Evolutionary conservation across 257 asterid genomes (phyloP).

Genomic region (Craterostigma plantagineum): DNA sequence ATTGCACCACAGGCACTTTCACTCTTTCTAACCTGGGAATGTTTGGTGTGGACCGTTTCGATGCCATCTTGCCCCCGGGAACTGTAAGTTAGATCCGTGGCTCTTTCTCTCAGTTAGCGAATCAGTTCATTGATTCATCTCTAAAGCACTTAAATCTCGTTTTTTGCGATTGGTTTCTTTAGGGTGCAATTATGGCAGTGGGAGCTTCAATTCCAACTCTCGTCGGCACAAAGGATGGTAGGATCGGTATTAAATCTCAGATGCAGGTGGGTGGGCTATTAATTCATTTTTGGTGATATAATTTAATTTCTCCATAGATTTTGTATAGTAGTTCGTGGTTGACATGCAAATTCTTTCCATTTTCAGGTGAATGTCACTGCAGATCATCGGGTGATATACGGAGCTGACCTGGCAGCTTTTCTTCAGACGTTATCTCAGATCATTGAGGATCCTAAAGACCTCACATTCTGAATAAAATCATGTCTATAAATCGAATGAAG

Average conservation of each 20-base stretch:
- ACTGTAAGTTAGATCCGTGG: conserved; percentile 60
- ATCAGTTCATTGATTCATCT: not conserved
- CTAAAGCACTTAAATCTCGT: not conserved
- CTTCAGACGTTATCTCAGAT: conserved; percentile 81
- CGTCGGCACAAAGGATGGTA: conserved; percentile 74
- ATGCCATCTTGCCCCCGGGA: conserved; percentile 98
- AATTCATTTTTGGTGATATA: conserved; percentile 1
- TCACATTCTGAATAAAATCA: conserved; percentile 44
- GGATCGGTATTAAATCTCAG: conserved; percentile 71
- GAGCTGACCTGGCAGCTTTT: conserved; percentile 90
- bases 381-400: conserved; percentile 86
- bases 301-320: not conserved
- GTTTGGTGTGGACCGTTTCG: conserved; percentile 96
- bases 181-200: conserved; percentile 98
- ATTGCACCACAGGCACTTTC: conserved; percentile 64
- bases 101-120: no score
- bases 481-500: conserved; percentile 6
- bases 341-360: conserved; percentile 8
- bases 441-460: conserved; percentile 84
- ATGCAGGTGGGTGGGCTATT: conserved; percentile 68
- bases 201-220: conserved; percentile 51
- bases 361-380: conserved; percentile 93
- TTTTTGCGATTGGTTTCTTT: conserved; percentile 9
- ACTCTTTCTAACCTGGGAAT: conserved; percentile 94
- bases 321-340: conserved; percentile 1